Evolutionary conservation across 495 filamentous ascomycete genomes (phyloP), one percentile per base, ranked within the genome.

Genomic region (Aspergillus bertholletiae): DNA sequence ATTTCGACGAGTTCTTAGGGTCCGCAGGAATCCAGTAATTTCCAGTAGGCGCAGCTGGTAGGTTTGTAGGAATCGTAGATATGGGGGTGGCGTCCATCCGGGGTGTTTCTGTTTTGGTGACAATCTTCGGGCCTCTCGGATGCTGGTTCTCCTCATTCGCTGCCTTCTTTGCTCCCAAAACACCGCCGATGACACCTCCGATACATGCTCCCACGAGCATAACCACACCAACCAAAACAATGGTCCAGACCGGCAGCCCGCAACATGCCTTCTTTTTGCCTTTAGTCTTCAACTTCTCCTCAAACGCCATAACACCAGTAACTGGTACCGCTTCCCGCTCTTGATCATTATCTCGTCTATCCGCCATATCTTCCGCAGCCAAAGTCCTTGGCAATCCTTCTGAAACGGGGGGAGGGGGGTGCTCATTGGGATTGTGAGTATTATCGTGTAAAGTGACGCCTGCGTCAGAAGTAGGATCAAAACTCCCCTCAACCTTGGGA

Each of bases 231-330:
- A 82, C 73, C 20, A 89, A 67, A 28, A 79, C 70, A 23, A 90
- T 63, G 0, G 84, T 83, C 88, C 88, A 91, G 37, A 86, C 75
- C 0, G 87, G 88, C 13, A 90, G 61, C 21, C 85, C 83, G 59
- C 84, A 88, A 54, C 85, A 81, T 17, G 71, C 66, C 61, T 79
- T 73, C 68, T 80, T 69, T 70, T 81, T 72, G 67, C 84, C 69
- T 64, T 77, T 70, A 45, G 54, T 72, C 75, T 83, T 83, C 68
- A 88, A 51, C 61, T 80, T 74, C 73, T 86, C 67, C 63, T 78
- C 74, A 45, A 80, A 78, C 2, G 70, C 70, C 69, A 74, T 72
- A 32, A 76, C 65, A 20, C 74, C 71, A 5, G 71, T 68, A 7
- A 56, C 28, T 11, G 63, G 34, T 11, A n/a, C 64, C 2, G 50